phyloP scores from a whole-genome alignment of 1,284 basidiomycete genomes.

The Sanghuangporus sanghuang region DNA sequence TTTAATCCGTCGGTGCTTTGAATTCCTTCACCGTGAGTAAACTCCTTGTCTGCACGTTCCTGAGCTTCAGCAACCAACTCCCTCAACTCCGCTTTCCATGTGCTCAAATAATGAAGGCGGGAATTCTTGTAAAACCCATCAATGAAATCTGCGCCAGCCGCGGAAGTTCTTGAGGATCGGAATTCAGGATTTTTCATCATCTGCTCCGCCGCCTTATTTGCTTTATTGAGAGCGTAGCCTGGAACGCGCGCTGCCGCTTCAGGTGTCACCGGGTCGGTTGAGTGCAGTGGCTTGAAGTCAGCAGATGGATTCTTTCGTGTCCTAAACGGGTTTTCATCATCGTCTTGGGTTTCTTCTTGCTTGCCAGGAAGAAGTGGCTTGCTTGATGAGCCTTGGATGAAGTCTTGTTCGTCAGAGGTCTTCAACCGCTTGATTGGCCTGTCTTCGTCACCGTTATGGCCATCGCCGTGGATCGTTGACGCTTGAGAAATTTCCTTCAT shows the following conservation, averaged over 20 bases:
- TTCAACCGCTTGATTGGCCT: constrained; percentile 89
- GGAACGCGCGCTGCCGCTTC: constrained; percentile 43
- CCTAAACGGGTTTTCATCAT: neutral
- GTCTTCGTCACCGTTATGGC: constrained; percentile 57
- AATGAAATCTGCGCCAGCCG: constrained; percentile 77
- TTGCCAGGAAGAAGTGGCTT: neutral
- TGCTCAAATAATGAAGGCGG: constrained; percentile 85
- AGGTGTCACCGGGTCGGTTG: constrained; percentile 38
- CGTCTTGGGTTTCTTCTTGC: neutral
- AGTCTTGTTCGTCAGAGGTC: constrained; percentile 53
- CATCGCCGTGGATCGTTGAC: constrained; percentile 23
- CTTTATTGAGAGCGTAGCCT: constrained; percentile 55
- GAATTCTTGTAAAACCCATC: constrained; percentile 90
- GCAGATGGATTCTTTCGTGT: constrained; percentile 10
- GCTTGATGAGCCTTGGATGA: constrained; percentile 10
- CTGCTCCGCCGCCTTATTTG: constrained; percentile 69
- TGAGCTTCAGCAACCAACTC: constrained; percentile 78
- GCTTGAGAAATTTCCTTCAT: constrained; percentile 8
- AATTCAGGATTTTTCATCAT: constrained; percentile 80
- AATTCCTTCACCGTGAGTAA: constrained; percentile 16
- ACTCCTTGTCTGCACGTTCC: constrained; percentile 51
- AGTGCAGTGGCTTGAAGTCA: constrained; percentile 27
- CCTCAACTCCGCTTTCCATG: constrained; percentile 90
- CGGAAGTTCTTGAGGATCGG: constrained; percentile 84
- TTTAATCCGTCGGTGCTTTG: constrained; percentile 18